phyloP scores from a whole-genome alignment of 2,329 filamentous ascomycete genomes.

The Coniochaeta sp. region DNA sequence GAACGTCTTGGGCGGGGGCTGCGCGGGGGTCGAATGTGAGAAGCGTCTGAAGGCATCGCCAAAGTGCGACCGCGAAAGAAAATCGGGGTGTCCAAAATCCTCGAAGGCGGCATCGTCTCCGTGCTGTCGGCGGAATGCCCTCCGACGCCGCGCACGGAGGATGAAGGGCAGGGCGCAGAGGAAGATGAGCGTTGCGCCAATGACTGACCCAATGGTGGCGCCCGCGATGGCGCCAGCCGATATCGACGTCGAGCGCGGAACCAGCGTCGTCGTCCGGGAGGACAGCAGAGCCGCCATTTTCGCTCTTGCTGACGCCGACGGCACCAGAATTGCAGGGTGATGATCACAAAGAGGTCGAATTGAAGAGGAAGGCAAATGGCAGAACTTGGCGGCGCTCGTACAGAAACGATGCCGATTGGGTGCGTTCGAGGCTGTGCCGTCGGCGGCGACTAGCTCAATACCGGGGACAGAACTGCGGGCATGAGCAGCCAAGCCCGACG shows the following conservation, averaged over 20 bases:
- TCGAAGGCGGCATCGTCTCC: constrained; percentile 14
- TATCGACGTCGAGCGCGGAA: constrained; percentile 13
- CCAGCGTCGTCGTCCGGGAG: constrained; percentile 13
- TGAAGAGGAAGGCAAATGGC: background rate
- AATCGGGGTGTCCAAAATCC: constrained; percentile 13
- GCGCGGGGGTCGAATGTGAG: background rate
- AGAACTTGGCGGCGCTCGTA: background rate
- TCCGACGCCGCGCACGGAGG: constrained; percentile 18
- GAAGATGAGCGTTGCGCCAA: constrained; percentile 17
- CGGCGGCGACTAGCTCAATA: background rate
- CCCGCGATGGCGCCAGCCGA: constrained; percentile 25
- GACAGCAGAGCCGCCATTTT: constrained; percentile 11
- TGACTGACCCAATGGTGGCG: constrained; percentile 22
- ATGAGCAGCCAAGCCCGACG: background rate
- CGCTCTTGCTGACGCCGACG: background rate
- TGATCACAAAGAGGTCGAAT: background rate
- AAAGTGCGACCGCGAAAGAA: constrained; percentile 8
- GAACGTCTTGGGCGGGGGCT: background rate
- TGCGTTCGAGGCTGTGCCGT: background rate
- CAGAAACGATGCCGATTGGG: background rate
- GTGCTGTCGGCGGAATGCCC: constrained; percentile 12
- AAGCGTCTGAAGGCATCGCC: constrained; percentile 10
- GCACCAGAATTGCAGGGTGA: background rate
- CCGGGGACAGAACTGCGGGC: background rate
- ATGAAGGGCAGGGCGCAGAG: constrained; percentile 24